Conservation (phyloP, 2,329 filamentous ascomycete species). For the Calycina herbarum region DNA sequence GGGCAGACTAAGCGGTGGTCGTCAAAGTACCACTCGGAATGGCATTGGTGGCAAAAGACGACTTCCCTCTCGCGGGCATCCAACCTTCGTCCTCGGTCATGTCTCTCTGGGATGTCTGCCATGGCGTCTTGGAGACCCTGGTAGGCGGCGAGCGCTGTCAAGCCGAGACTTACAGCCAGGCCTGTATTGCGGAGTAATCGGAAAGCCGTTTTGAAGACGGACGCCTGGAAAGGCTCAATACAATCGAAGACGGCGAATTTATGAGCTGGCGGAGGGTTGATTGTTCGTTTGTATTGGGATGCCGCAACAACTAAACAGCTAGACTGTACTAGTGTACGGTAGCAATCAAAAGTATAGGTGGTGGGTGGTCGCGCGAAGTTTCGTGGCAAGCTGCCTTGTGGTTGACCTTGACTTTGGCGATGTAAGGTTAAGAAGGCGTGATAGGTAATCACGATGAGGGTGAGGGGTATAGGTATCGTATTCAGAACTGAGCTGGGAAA, state of each 20-base stretch:
- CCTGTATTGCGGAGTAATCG: conserved; percentile 53
- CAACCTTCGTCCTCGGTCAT: conserved; percentile 38
- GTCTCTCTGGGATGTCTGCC: conserved; percentile 32
- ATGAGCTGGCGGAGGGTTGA: neutral
- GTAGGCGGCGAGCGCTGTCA: conserved; percentile 57
- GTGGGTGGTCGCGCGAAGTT: neutral
- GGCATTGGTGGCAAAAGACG: conserved; percentile 83
- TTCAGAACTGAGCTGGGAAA: neutral
- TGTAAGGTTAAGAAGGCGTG: neutral
- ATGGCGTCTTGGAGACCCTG: conserved; percentile 48
- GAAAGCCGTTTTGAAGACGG: conserved; percentile 51
- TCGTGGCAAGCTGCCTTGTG: conserved; percentile 1
- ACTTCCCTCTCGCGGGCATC: conserved; percentile 63
- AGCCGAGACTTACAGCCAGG: conserved; percentile 58
- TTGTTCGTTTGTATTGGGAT: neutral
- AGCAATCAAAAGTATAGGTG: neutral
- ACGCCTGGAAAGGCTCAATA: conserved; percentile 8
- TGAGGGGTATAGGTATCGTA: neutral
- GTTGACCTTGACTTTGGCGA: neutral
- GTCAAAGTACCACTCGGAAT: conserved; percentile 77
- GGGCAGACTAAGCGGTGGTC: conserved; percentile 72
- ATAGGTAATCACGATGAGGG: neutral
- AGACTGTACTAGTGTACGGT: neutral
- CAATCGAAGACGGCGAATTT: neutral
- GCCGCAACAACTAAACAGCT: neutral